Evolutionary conservation across 257 asterid species (phyloP), one percentile per base, ranked within the genome.

Genomic region (Solanum medicagineum): DNA sequence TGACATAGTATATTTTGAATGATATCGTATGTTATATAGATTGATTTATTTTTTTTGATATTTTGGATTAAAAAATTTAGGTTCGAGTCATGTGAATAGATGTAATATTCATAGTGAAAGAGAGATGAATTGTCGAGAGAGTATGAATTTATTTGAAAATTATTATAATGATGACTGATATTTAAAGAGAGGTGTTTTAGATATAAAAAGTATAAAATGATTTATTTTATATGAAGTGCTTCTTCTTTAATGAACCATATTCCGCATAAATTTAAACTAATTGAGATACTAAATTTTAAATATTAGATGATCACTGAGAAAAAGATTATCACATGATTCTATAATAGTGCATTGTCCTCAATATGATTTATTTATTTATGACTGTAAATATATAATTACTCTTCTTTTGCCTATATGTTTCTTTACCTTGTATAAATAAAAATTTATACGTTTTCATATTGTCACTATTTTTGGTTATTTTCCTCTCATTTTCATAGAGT

Each of bases 281-380:
- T 62, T 9, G 0, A 6, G 4, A 4, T 11, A 56, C 5, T 2
- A 0, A 56, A 17, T 17, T 56, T 17, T 4, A 16, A 17, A 56
- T 26, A 26, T 12, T 1, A 63, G 3, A 26, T 63, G 6, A 26
- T 26, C 26, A 26, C 14, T 0, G 14, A 65, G 16, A 26, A 26
- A 26, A 65, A 15, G 4, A 65, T 20, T 20, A 26, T 9, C 29
- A 59, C 20, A 13, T 65, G 44, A 65, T 16, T 65, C 16, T 29
- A 2, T 6, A 65, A 32, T 32, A 3, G 36, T 32, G 36, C 36
- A 32, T 6, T 3, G 8, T 36, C 53, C 4, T 69, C 79, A 29
- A 65, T 29, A 65, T 26, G 19, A 13, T 63, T 65, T 65, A 26
- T 17, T 65, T 26, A 65, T 26, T 26, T 13, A 65, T 65, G 44